Evolutionary conservation across 164 flowering plant genomes (phyloP), one percentile per base, ranked within the genome.

Genomic region (Liquidambar formosana): DNA sequence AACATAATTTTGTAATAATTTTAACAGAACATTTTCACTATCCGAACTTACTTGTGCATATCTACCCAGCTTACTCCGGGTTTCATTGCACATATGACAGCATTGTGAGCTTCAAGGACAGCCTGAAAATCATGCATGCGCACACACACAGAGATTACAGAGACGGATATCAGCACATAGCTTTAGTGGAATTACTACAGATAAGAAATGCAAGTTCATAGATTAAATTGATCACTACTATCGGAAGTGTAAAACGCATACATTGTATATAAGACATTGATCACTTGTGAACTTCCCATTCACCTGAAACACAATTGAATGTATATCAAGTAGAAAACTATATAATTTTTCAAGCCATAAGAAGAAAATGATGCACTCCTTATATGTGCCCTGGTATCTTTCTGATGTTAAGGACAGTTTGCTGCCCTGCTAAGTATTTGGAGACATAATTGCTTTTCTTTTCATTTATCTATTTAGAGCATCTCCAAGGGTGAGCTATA

Each of bases 11-110:
- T 6, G 6, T 33, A 33, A 23, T 12, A 63, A 33, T 3, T 23
- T 33, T 63, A 26, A 18, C 12, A 15, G 19, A 67, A 33, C 16
- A 10, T 26, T 58, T 43, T 54, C 44, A 71, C 19, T 49, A 63
- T 53, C 28, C 26, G 41, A 43, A 23, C 93, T 81, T 89, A 94
- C 98, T 80, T 90, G 87, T 94, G 98, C 98, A 92, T 94, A 74
- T 94, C 89, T 25, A 94, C 75, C 97, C 94, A 94, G 84, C 80
- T 80, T 63, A 94, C 85, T 81, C 96, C 96, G 73, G 98, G 98
- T 73, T 75, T 86, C 92, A 94, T 89, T 25, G 83, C 68, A 66
- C 88, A 79, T 80, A 92, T 86, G 61, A 94, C 98, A 54, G 84
- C 85, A 84, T 94, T 48, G 53, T 94, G 97, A 69, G 98, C 97